A percentile compares a stretch with the other conserved stretches of the same genome.
These are phyloP conservation scores for Trichoderma erinaceum DNA, from an alignment of 495 filamentous ascomycete genomes.

Conservation along the genomic window DNA sequence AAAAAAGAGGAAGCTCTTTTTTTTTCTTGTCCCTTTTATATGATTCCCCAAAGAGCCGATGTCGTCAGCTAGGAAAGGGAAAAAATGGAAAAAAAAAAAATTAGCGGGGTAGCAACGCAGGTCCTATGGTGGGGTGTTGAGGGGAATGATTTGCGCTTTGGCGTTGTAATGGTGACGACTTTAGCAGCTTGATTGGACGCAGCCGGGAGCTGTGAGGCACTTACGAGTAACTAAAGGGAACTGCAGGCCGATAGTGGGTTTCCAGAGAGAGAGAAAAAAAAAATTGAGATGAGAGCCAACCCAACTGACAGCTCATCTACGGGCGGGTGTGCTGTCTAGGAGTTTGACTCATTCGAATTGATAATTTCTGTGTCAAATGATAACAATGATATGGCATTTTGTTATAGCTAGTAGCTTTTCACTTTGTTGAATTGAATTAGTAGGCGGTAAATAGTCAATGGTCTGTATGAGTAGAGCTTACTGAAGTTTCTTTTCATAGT, in stretches of 20 bases:
- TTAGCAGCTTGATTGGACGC: constrained; percentile 3
- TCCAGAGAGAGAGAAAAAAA: neutral
- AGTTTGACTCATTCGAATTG: too few relatives aligned
- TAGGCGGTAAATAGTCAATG: too few relatives aligned
- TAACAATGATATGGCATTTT: too few relatives aligned
- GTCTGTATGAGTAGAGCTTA: too few relatives aligned
- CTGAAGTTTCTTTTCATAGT: too few relatives aligned
- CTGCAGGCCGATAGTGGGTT: neutral
- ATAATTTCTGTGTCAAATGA: too few relatives aligned
- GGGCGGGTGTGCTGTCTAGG: too few relatives aligned
- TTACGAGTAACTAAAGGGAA: neutral
- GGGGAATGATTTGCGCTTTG: constrained; percentile 11
- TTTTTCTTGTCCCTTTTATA: neutral
- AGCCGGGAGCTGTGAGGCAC: constrained; percentile 9
- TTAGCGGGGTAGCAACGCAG: constrained; percentile 16
- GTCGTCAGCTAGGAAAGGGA: constrained; percentile 1
- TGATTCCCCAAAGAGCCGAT: neutral
- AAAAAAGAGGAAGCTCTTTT: neutral
- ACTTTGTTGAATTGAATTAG: too few relatives aligned
- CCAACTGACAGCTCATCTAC: too few relatives aligned
- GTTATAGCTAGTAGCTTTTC: too few relatives aligned
- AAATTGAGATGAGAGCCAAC: neutral
- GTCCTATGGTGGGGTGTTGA: constrained; percentile 7
- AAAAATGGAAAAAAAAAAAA: constrained; percentile 15
- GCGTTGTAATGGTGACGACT: constrained; percentile 10